Percentiles rank a stretch among this genome's conserved stretches.
phyloP scores from a whole-genome alignment of 306 rosid species.

The Macrotyloma uniflorum region DNA sequence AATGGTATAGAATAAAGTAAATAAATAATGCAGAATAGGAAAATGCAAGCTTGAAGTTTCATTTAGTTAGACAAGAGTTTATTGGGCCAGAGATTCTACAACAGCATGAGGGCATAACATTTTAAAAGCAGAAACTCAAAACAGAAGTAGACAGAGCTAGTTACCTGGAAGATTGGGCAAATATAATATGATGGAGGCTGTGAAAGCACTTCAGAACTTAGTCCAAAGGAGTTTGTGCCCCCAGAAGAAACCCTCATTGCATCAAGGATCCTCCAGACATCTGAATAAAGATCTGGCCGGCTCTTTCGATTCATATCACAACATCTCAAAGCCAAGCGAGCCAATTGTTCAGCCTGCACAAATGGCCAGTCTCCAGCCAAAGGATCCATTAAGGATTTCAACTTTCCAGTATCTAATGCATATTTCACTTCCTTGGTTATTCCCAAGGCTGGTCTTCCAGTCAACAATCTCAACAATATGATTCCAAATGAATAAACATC shows the following conservation, averaged over 20 bases:
- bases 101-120: not conserved
- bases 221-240: slow-evolving; percentile 56
- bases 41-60: not conserved
- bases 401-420: slow-evolving; percentile 68
- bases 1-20: not conserved
- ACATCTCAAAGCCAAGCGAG: slow-evolving; percentile 82
- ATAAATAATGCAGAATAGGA: not conserved
- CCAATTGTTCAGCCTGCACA: slow-evolving; percentile 82
- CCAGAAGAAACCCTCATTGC: slow-evolving; percentile 79
- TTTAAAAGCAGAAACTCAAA: not conserved
- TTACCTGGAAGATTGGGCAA: slow-evolving; percentile 94
- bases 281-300: slow-evolving; percentile 76
- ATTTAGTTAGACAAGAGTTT: slow-evolving; percentile 3
- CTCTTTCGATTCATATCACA: slow-evolving; percentile 67
- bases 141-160: not conserved
- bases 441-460: slow-evolving; percentile 80
- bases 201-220: slow-evolving; percentile 60
- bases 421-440: slow-evolving; percentile 71
- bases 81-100: slow-evolving; percentile 12
- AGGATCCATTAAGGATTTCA: slow-evolving; percentile 74
- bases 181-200: slow-evolving; percentile 82
- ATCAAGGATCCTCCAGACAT: slow-evolving; percentile 84
- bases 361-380: slow-evolving; percentile 99
- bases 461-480: slow-evolving; percentile 69
- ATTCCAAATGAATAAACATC: slow-evolving; percentile 94